phyloP scores from a whole-genome alignment of 2,329 filamentous ascomycete genomes.

The Zasmidium cellare region DNA sequence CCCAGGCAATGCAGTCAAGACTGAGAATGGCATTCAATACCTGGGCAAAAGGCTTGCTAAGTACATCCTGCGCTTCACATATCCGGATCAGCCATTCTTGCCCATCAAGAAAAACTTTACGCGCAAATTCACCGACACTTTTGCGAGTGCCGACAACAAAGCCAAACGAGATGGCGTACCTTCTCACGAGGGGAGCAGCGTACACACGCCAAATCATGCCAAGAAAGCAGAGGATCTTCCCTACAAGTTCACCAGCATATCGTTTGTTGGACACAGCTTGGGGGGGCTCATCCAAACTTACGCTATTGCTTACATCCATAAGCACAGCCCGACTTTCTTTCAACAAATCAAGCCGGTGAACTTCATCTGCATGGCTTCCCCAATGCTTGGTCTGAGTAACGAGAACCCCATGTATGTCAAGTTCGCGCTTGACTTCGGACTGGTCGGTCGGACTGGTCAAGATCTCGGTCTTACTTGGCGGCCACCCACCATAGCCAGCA shows the following conservation, averaged over 20 bases:
- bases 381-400: conserved; percentile 88
- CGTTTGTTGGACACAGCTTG: conserved; percentile 88
- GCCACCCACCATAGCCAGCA: conserved; percentile 79
- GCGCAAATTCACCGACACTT: conserved; percentile 49
- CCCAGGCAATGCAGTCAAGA: conserved; percentile 83
- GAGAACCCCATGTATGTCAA: conserved; percentile 97
- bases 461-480: conserved; percentile 94
- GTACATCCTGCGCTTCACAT: conserved; percentile 85
- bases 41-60: conserved; percentile 91
- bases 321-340: conserved; percentile 91
- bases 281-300: conserved; percentile 91
- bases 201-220: conserved; percentile 51
- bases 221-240: conserved; percentile 53
- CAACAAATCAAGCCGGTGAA: conserved; percentile 82
- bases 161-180: conserved; percentile 48
- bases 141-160: conserved; percentile 46
- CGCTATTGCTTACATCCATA: conserved; percentile 93
- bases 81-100: conserved; percentile 87
- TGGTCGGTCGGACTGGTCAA: conserved; percentile 94
- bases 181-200: conserved; percentile 62
- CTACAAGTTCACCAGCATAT: conserved; percentile 91
- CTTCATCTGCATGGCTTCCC: conserved; percentile 84
- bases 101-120: conserved; percentile 61
- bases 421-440: conserved; percentile 92
- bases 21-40: conserved; percentile 95